Evolutionary conservation across 257 asterid genomes (phyloP).

Genomic region (Solanum appendiculatum): DNA sequence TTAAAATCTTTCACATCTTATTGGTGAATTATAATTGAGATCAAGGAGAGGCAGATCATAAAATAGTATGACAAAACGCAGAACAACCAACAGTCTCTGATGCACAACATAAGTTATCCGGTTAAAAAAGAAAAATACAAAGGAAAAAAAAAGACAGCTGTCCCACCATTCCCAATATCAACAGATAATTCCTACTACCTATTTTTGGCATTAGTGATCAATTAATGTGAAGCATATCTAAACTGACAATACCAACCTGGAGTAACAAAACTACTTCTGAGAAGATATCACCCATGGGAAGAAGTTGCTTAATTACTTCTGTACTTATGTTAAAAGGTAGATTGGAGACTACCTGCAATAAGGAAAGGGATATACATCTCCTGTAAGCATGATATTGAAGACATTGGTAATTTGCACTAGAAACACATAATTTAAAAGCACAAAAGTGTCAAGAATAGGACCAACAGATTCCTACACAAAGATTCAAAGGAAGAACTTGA

Average conservation of each 20-base stretch:
- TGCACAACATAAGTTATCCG: neutral
- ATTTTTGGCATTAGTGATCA: neutral
- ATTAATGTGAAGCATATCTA: neutral
- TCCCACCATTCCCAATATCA: neutral
- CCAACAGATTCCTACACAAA: neutral
- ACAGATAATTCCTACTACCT: neutral
- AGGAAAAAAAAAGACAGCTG: neutral
- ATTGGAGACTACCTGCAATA: slow-evolving; percentile 79
- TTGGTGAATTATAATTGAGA: neutral
- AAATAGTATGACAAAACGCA: neutral
- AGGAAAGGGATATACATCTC: neutral
- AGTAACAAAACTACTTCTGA: slow-evolving; percentile 78
- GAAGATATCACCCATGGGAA: slow-evolving; percentile 98
- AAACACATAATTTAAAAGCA: neutral
- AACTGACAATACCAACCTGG: slow-evolving; percentile 39
- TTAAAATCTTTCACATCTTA: neutral
- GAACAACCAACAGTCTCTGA: neutral
- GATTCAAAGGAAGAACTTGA: neutral
- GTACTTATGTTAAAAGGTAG: slow-evolving; percentile 94
- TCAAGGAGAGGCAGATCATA: neutral
- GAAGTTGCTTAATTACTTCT: slow-evolving; percentile 80
- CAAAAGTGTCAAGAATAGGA: neutral
- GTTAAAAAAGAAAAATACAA: too few relatives aligned
- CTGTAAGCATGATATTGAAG: neutral
- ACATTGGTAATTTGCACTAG: neutral